A percentile compares a stretch with the other conserved stretches of the same genome.
Evolutionary conservation across 2,329 filamentous ascomycete genomes (phyloP).

Genomic region (Sclerotinia glacialis): DNA sequence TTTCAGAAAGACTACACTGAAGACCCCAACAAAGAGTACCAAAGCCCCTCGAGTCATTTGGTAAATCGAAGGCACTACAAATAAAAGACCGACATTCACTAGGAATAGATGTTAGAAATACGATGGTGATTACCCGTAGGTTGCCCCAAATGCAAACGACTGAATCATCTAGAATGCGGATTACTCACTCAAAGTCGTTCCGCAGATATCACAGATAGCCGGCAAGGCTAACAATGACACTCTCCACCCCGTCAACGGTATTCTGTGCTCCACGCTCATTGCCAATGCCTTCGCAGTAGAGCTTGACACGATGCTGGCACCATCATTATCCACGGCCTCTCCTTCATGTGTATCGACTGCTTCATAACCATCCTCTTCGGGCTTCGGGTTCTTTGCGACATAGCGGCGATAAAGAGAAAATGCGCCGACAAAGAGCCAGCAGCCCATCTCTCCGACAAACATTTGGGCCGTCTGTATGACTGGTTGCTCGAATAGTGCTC

Average conservation of each 20-base stretch:
- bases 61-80: conserved; percentile 94
- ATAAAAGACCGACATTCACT: conserved; percentile 93
- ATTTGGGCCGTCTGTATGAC: conserved; percentile 96
- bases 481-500: conserved; percentile 82
- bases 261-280: conserved; percentile 50
- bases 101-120: conserved; percentile 43
- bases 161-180: background rate
- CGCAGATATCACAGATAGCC: conserved; percentile 88
- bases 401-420: conserved; percentile 65
- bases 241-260: conserved; percentile 65
- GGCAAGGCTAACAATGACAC: conserved; percentile 77
- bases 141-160: background rate
- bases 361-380: conserved; percentile 59
- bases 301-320: conserved; percentile 46
- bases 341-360: conserved; percentile 53
- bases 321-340: conserved; percentile 36
- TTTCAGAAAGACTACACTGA: conserved; percentile 87
- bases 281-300: conserved; percentile 52
- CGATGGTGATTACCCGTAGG: background rate
- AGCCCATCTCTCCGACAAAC: conserved; percentile 95
- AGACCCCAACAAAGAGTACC: conserved; percentile 91
- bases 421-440: conserved; percentile 82
- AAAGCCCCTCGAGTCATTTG: conserved; percentile 97
- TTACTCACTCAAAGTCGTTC: conserved; percentile 61
- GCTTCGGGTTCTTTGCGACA: conserved; percentile 45